A percentile compares a stretch with the other conserved stretches of the same genome.
Conservation (phyloP, 176 grass and related monocot genomes). For the Lolium perenne region DNA sequence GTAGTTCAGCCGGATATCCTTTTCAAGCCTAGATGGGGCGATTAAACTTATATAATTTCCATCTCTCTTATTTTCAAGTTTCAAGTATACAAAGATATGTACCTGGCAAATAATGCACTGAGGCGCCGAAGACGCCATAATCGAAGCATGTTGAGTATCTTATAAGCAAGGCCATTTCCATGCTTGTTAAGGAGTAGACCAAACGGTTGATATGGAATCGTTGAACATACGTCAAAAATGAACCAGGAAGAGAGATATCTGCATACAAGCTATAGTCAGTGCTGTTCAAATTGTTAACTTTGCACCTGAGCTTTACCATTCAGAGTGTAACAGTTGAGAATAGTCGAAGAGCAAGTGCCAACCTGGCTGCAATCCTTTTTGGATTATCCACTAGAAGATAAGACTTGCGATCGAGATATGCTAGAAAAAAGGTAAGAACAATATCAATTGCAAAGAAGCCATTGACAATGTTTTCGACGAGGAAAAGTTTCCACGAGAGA, state of each 20-base stretch:
- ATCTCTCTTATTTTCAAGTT: constrained; percentile 27
- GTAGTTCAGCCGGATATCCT: constrained; percentile 85
- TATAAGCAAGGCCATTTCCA: constrained; percentile 65
- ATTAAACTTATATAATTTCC: constrained; percentile 33
- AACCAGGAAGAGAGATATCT: constrained; percentile 89
- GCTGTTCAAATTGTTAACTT: constrained; percentile 2
- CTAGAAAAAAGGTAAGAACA: constrained; percentile 81
- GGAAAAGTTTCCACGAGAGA: constrained; percentile 53
- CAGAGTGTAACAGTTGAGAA: not conserved
- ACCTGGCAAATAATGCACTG: constrained; percentile 91
- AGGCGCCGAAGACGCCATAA: constrained; percentile 80
- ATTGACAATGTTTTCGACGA: constrained; percentile 69
- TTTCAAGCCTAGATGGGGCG: constrained; percentile 72
- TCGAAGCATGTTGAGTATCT: constrained; percentile 75
- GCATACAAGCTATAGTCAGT: constrained; percentile 37
- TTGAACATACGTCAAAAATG: constrained; percentile 82
- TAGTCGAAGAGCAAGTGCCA: constrained; percentile 16
- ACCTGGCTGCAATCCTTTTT: constrained; percentile 78
- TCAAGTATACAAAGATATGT: constrained; percentile 20
- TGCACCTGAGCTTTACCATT: constrained; percentile 30
- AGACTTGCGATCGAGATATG: constrained; percentile 64
- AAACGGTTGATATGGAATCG: constrained; percentile 71
- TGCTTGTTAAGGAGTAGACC: constrained; percentile 64
- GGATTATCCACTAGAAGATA: constrained; percentile 76
- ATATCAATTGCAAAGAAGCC: constrained; percentile 86